phyloP scores from a whole-genome alignment of 495 filamentous ascomycete species.

The Podospora bellae-mahoneyi region DNA sequence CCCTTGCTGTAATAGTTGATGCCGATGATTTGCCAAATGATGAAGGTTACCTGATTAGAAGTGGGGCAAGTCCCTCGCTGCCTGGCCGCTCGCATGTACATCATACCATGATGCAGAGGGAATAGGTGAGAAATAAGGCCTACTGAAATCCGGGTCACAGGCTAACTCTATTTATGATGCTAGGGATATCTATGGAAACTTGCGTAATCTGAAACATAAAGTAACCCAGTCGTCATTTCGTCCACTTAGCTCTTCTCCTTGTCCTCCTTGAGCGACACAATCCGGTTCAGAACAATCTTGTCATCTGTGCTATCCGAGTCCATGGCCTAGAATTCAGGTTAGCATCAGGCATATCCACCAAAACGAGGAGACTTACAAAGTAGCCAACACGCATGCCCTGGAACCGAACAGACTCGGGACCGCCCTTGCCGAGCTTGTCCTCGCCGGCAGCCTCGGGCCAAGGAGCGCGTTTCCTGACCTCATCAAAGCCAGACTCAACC shows the following conservation, averaged over 20 bases:
- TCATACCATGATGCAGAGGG: no score
- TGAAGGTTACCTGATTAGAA: neutral
- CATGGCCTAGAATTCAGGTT: slow-evolving; percentile 43
- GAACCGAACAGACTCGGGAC: slow-evolving; percentile 77
- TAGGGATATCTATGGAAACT: neutral
- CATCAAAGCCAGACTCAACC: slow-evolving; percentile 82
- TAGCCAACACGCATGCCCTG: slow-evolving; percentile 91
- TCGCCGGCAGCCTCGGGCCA: slow-evolving; percentile 78
- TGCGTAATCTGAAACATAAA: neutral
- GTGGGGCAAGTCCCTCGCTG: neutral
- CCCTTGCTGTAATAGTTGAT: neutral
- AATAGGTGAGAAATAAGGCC: no score
- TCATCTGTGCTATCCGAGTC: slow-evolving; percentile 77
- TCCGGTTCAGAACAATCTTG: slow-evolving; percentile 81
- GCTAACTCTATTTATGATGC: neutral
- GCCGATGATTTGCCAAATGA: neutral
- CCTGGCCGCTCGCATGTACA: neutral
- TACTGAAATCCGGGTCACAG: neutral
- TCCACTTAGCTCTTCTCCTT: slow-evolving; percentile 55
- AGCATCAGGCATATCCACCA: slow-evolving; percentile 16
- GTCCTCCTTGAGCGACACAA: slow-evolving; percentile 92
- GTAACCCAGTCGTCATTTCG: neutral
- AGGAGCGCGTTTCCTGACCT: slow-evolving; percentile 68
- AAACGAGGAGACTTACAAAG: slow-evolving; percentile 48
- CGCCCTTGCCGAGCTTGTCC: slow-evolving; percentile 52